A percentile compares a stretch with the other conserved stretches of the same genome.
Evolutionary conservation across 495 filamentous ascomycete genomes (phyloP).

Genomic region (Podospora tetraspora): DNA sequence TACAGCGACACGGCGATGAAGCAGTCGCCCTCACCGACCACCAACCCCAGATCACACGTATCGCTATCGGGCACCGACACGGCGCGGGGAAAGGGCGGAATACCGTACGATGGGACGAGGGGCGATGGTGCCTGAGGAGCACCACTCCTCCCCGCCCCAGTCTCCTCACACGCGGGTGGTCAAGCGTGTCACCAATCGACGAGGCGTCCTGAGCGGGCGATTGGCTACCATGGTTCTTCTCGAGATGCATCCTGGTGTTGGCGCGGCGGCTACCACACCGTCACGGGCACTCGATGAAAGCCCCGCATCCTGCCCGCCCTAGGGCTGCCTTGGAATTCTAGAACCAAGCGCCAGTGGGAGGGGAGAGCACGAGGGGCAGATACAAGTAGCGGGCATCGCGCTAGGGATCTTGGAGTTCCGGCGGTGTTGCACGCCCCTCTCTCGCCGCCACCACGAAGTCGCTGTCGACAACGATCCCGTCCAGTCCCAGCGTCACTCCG

Average conservation of each 20-base stretch:
- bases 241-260: constrained; percentile 7
- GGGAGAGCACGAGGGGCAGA: neutral
- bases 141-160: neutral
- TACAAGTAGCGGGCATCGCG: neutral
- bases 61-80: neutral
- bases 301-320: constrained; percentile 7
- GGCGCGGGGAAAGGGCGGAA: neutral
- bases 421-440: neutral
- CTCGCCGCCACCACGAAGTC: neutral
- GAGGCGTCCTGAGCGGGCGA: constrained; percentile 5
- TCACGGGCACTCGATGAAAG: neutral
- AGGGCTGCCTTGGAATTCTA: constrained; percentile 1
- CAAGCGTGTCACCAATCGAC: constrained; percentile 13
- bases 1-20: too few species aligned
- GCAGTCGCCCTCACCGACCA: neutral
- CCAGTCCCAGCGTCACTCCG: neutral
- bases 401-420: neutral
- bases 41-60: neutral
- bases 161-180: neutral
- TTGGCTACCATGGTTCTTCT: constrained; percentile 2
- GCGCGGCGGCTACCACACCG: constrained; percentile 9
- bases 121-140: neutral
- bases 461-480: neutral
- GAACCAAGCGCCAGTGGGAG: neutral
- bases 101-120: neutral